Evolutionary conservation across 345 rosid genomes (phyloP).

Genomic region (Xanthoceras sorbifolium): DNA sequence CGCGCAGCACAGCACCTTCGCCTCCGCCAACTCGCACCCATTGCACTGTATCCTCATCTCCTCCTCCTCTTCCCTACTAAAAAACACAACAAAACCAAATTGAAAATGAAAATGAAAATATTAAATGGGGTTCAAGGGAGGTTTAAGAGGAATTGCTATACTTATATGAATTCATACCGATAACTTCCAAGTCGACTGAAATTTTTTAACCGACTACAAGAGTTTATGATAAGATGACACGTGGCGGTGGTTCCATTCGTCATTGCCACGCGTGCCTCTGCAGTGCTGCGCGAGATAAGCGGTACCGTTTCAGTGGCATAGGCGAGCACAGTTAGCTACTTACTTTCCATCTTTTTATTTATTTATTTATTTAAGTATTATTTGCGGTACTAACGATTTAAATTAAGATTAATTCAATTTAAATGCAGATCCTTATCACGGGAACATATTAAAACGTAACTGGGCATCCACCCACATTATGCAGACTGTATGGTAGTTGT

Average conservation of each 20-base stretch:
- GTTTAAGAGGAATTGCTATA: neutral
- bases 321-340: too few relatives aligned
- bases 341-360: too few relatives aligned
- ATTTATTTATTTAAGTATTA: too few relatives aligned
- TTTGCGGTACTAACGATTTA: too few relatives aligned
- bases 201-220: neutral
- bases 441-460: too few relatives aligned
- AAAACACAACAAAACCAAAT: neutral
- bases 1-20: slow-evolving; percentile 43
- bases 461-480: too few relatives aligned
- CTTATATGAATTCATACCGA: neutral
- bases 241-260: neutral
- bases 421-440: too few relatives aligned
- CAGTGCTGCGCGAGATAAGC: neutral
- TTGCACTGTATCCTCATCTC: slow-evolving; percentile 41
- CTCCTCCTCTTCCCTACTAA: too few relatives aligned
- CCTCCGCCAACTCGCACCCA: slow-evolving; percentile 44
- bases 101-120: too few relatives aligned
- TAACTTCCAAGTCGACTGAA: neutral
- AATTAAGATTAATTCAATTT: too few relatives aligned
- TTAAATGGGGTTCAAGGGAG: too few relatives aligned
- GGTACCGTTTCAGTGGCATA: neutral
- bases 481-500: too few relatives aligned
- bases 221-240: neutral
- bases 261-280: neutral